phyloP scores from a whole-genome alignment of 1,139 yeast genomes.

The Yamadazyma taylorii region DNA sequence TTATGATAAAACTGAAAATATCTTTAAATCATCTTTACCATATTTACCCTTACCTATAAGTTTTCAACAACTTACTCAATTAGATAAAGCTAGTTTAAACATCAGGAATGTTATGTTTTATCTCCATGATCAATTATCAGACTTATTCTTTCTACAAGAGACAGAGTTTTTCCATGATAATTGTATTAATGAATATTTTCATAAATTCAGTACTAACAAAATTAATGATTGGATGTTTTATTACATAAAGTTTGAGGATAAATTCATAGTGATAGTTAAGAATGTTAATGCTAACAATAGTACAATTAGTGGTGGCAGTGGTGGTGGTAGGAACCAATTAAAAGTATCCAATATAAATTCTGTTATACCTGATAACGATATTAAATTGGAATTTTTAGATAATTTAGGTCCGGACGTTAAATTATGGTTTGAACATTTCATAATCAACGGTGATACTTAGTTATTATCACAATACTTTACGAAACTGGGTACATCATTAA shows the following conservation, averaged over 20 bases:
- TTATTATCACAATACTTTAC: slow-evolving; percentile 42
- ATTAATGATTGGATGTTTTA: slow-evolving; percentile 48
- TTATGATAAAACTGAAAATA: slow-evolving; percentile 26
- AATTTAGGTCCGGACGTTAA: slow-evolving; percentile 48
- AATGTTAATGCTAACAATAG: slow-evolving; percentile 35
- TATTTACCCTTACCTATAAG: slow-evolving; percentile 27
- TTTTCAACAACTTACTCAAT: slow-evolving; percentile 12
- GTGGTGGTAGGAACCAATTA: slow-evolving; percentile 13
- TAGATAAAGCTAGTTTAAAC: slow-evolving; percentile 13
- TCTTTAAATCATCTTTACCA: slow-evolving; percentile 42
- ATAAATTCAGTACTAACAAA: slow-evolving; percentile 42
- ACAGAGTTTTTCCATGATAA: slow-evolving; percentile 23
- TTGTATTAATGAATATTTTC: slow-evolving; percentile 37
- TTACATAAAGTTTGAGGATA: slow-evolving; percentile 31
- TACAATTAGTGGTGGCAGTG: slow-evolving; percentile 6
- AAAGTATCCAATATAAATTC: slow-evolving; percentile 5
- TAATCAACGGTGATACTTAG: slow-evolving; percentile 20
- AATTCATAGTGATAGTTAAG: slow-evolving; percentile 37
- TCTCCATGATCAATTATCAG: slow-evolving; percentile 41
- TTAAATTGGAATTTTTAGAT: slow-evolving; percentile 40
- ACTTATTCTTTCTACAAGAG: slow-evolving; percentile 30
- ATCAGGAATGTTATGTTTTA: slow-evolving; percentile 33
- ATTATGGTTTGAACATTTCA: slow-evolving; percentile 38
- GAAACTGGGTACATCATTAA: slow-evolving; percentile 67
- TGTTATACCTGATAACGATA: slow-evolving; percentile 21